These are phyloP conservation scores for Carex pumila DNA, from an alignment of 176 grass and related monocot genomes.

Conservation along the genomic window DNA sequence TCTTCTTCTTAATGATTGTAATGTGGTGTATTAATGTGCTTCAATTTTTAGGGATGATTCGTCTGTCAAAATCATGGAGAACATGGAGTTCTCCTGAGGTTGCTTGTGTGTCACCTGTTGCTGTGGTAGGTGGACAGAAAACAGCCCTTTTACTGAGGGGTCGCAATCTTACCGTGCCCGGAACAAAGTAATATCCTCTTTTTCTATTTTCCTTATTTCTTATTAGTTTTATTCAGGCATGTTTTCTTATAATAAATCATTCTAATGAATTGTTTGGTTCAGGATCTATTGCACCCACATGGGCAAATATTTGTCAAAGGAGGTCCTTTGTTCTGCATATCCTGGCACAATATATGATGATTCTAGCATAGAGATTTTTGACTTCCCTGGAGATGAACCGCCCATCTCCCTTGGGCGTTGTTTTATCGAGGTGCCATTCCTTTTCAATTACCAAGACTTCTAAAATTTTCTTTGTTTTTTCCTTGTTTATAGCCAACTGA, in stretches of 20 bases:
- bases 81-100: constrained; percentile 93
- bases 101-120: constrained; percentile 81
- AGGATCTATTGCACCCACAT: constrained; percentile 85
- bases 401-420: constrained; percentile 50
- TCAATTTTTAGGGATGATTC: constrained; percentile 51
- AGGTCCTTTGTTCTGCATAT: constrained; percentile 78
- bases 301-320: constrained; percentile 89
- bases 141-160: constrained; percentile 72
- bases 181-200: constrained; percentile 66
- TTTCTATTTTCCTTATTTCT: neutral
- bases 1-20: neutral
- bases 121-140: constrained; percentile 70
- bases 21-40: constrained; percentile 12
- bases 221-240: neutral
- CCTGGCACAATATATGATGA: constrained; percentile 97
- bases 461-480: constrained; percentile 3
- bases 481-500: constrained; percentile 22
- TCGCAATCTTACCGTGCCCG: constrained; percentile 85
- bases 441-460: neutral
- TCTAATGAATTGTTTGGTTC: constrained; percentile 19
- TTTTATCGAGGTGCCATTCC: constrained; percentile 75
- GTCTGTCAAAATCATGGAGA: constrained; percentile 86
- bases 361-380: constrained; percentile 87
- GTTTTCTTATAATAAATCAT: neutral
- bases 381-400: constrained; percentile 61